Percentiles rank a stretch among this genome's conserved stretches.
phyloP scores from a whole-genome alignment of 352 stramenopile species.

The Globisporangium alternatum region DNA sequence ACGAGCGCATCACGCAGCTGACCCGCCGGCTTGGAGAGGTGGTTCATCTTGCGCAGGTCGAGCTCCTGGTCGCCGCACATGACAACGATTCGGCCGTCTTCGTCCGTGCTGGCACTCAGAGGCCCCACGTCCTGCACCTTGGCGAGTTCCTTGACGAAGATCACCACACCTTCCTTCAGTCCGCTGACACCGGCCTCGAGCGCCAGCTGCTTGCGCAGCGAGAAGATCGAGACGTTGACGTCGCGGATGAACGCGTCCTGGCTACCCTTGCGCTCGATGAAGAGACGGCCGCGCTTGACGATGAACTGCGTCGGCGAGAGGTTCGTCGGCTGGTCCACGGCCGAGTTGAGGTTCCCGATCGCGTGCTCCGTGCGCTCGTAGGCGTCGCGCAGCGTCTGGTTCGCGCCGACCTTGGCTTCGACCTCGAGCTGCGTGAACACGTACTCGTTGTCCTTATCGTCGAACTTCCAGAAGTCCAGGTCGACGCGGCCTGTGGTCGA shows the following conservation, averaged over 20 bases:
- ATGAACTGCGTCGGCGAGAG: conserved; percentile 27
- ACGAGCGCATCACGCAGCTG: conserved; percentile 49
- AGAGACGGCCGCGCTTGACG: conserved; percentile 37
- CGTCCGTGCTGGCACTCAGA: conserved; percentile 33
- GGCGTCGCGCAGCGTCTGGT: conserved; percentile 23
- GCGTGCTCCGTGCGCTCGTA: conserved; percentile 25
- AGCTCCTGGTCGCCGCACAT: conserved; percentile 45
- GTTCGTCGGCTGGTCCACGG: conserved; percentile 32
- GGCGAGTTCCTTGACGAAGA: conserved; percentile 41
- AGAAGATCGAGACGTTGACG: conserved; percentile 32
- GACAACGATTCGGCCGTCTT: conserved; percentile 40
- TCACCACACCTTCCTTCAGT: conserved; percentile 29
- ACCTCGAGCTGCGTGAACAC: conserved; percentile 25
- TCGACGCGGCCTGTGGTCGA: conserved; percentile 18
- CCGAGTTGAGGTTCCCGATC: conserved; percentile 30
- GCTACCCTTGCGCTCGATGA: conserved; percentile 23
- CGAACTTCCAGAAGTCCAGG: conserved; percentile 41
- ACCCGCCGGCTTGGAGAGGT: conserved; percentile 33
- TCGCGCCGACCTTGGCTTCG: conserved; percentile 20
- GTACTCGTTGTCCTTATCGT: conserved; percentile 42
- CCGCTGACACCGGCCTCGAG: conserved; percentile 31
- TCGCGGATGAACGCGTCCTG: conserved; percentile 25
- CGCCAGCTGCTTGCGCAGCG: conserved; percentile 42
- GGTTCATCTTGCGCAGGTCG: conserved; percentile 43
- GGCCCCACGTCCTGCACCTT: conserved; percentile 41